Evolutionary conservation across 139 green algal species (phyloP).

Genomic region (Chlamydomonas eustigma): DNA sequence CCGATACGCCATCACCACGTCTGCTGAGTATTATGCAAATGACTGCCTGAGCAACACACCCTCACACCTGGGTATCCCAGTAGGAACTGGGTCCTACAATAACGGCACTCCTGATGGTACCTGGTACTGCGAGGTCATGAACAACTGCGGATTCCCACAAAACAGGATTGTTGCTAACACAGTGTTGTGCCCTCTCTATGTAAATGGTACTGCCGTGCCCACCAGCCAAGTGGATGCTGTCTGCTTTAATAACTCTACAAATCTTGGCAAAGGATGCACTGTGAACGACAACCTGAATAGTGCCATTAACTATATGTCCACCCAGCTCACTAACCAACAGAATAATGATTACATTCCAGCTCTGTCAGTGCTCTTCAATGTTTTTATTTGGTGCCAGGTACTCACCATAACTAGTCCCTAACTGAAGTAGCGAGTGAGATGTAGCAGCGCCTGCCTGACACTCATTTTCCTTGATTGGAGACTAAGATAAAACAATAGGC

Average conservation of each 20-base stretch:
- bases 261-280: neutral
- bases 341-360: slow-evolving; percentile 13
- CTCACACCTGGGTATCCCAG: neutral
- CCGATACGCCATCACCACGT: neutral
- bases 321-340: slow-evolving; percentile 2
- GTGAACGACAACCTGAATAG: neutral
- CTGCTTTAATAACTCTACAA: slow-evolving; percentile 3
- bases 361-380: slow-evolving; percentile 89
- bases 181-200: slow-evolving; percentile 2
- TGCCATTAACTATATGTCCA: slow-evolving; percentile 1
- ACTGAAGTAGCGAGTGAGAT: no score
- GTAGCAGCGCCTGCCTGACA: no score
- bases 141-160: slow-evolving; percentile 23
- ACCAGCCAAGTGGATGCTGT: neutral
- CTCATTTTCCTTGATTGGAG: no score
- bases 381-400: slow-evolving; percentile 75
- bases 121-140: slow-evolving; percentile 22
- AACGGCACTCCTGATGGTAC: neutral
- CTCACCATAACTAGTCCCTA: no score
- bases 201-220: neutral
- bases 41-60: neutral
- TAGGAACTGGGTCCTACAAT: neutral
- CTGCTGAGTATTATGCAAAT: slow-evolving; percentile 7
- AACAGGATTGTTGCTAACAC: slow-evolving; percentile 2
- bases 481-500: no score